Evolutionary conservation across 305 asterid genomes (phyloP).

Genomic region (Ajuga reptans): DNA sequence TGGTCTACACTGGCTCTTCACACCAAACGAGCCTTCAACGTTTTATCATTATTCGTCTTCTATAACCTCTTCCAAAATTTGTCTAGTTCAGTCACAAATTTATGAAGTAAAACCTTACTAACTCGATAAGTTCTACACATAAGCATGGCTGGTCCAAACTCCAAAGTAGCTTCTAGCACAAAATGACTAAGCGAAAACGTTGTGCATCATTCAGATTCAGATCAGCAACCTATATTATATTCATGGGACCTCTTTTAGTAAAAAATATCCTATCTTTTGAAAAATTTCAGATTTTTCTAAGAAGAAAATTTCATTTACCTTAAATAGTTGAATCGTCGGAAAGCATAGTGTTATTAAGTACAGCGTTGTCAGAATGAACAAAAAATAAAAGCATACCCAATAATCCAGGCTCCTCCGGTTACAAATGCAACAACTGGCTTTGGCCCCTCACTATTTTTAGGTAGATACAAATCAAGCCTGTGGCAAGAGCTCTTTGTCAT

Average conservation of each 20-base stretch:
- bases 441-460: slow-evolving; percentile 50
- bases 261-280: background rate
- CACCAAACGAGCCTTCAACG: background rate
- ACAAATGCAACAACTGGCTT: slow-evolving; percentile 94
- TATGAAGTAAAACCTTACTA: background rate
- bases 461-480: slow-evolving; percentile 88
- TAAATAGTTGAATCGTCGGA: background rate
- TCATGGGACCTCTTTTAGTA: too few relatives aligned
- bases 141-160: background rate
- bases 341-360: background rate
- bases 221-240: too few relatives aligned
- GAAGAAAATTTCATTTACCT: background rate
- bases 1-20: background rate
- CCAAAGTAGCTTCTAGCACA: too few relatives aligned
- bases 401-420: slow-evolving; percentile 98
- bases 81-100: background rate
- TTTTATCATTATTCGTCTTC: background rate
- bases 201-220: too few relatives aligned
- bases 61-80: background rate
- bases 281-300: too few relatives aligned
- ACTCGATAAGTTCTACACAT: background rate
- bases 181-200: too few relatives aligned
- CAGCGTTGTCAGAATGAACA: background rate
- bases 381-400: slow-evolving; percentile 53
- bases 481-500: background rate